phyloP scores from a whole-genome alignment of 2,329 filamentous ascomycete species.

The Aspergillaceae sp. region DNA sequence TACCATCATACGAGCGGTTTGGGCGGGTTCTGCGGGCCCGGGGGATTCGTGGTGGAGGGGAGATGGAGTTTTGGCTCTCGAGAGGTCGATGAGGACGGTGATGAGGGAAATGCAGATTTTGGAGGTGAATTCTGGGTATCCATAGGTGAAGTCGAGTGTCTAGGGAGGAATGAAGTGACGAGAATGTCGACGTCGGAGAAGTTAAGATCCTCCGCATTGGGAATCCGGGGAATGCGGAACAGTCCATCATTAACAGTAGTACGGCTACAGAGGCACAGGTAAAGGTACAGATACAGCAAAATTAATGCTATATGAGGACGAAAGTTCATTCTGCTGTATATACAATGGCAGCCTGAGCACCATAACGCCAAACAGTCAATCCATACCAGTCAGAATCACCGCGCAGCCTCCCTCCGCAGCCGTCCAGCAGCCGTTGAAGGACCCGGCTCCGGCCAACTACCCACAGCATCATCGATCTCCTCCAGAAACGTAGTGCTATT shows the following conservation, averaged over 20 bases:
- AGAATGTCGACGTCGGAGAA: background rate
- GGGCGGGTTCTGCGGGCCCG: constrained; percentile 58
- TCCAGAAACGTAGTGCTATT: constrained; percentile 84
- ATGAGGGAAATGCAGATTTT: constrained; percentile 9
- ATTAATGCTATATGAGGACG: background rate
- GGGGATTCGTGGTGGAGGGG: constrained; percentile 79
- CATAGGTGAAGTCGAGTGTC: constrained; percentile 9
- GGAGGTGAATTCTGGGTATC: constrained; percentile 19
- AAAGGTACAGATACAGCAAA: background rate
- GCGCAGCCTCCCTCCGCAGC: constrained; percentile 53
- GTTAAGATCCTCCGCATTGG: constrained; percentile 17
- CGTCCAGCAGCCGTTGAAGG: constrained; percentile 54
- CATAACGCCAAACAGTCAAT: constrained; percentile 5
- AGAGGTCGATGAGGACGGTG: constrained; percentile 17
- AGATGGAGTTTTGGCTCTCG: constrained; percentile 49
- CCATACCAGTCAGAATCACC: constrained; percentile 20
- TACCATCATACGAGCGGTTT: constrained; percentile 81
- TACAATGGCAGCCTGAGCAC: background rate
- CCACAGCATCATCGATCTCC: constrained; percentile 82
- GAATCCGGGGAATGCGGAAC: background rate
- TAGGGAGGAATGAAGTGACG: background rate
- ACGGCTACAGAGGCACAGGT: no score
- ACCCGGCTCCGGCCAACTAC: constrained; percentile 68
- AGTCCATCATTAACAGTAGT: no score
- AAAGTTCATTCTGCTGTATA: no score